A percentile compares a stretch with the other conserved stretches of the same genome.
These are phyloP conservation scores for Lipomyces starkeyi DNA, from an alignment of 805 yeast genomes.

Conservation along the genomic window DNA sequence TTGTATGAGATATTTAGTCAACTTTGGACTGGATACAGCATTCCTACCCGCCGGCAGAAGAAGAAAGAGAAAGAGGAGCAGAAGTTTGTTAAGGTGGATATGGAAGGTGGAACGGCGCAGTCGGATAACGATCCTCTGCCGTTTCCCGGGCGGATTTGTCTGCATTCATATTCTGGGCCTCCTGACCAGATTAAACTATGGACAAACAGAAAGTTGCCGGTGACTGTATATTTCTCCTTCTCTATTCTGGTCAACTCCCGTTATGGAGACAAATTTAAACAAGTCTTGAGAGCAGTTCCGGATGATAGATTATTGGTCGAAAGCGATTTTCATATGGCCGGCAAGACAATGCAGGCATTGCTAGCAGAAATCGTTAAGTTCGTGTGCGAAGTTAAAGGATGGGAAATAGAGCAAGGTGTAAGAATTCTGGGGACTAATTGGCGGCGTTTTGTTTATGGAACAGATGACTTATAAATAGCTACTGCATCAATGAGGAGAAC, in stretches of 20 bases:
- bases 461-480: neutral
- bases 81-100: neutral
- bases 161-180: conserved; percentile 90
- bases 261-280: conserved; percentile 43
- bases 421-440: conserved; percentile 22
- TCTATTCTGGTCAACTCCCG: conserved; percentile 57
- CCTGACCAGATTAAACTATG: conserved; percentile 65
- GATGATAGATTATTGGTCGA: conserved; percentile 54
- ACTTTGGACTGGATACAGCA: conserved; percentile 30
- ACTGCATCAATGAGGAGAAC: neutral
- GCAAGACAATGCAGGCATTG: conserved; percentile 39
- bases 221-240: conserved; percentile 57
- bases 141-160: conserved; percentile 52
- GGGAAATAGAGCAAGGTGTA: conserved; percentile 36
- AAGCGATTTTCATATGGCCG: conserved; percentile 55
- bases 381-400: conserved; percentile 32
- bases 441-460: conserved; percentile 26
- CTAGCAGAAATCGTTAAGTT: conserved; percentile 25
- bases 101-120: neutral
- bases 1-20: conserved; percentile 54
- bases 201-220: conserved; percentile 47
- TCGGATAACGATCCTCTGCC: conserved; percentile 24
- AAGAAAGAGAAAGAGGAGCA: conserved; percentile 15
- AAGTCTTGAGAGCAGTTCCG: conserved; percentile 48
- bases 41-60: conserved; percentile 14